Percentiles rank a stretch among this genome's conserved stretches.
These are phyloP conservation scores for Teunomyces cretensis DNA, from an alignment of 805 yeast genomes.

Conservation along the genomic window DNA sequence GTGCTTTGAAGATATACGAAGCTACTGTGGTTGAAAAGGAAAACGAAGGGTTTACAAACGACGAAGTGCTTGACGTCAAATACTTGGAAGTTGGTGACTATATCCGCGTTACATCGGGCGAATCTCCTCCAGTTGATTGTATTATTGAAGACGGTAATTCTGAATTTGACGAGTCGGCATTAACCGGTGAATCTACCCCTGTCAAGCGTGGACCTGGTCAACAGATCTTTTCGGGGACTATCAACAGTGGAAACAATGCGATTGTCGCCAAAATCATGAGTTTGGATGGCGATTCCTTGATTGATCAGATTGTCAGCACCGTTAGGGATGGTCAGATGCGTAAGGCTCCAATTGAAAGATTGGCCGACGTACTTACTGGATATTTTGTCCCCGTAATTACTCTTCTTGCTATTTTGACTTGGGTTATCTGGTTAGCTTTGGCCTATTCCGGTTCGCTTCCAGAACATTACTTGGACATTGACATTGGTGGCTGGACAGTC, in stretches of 20 bases:
- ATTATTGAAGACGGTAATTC: slow-evolving; percentile 47
- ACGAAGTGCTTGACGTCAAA: slow-evolving; percentile 37
- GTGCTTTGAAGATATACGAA: slow-evolving; percentile 48
- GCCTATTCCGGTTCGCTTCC: slow-evolving; percentile 60
- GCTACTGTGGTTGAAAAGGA: slow-evolving; percentile 44
- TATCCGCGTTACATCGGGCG: slow-evolving; percentile 52
- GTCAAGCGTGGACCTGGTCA: slow-evolving; percentile 59
- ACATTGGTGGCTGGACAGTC: slow-evolving; percentile 71
- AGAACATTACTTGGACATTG: slow-evolving; percentile 53
- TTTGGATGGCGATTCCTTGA: slow-evolving; percentile 60
- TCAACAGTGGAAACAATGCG: slow-evolving; percentile 57
- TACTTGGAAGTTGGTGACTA: slow-evolving; percentile 53
- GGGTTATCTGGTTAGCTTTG: slow-evolving; percentile 66
- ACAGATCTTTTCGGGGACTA: slow-evolving; percentile 70
- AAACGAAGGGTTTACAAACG: slow-evolving; percentile 22
- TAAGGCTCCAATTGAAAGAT: slow-evolving; percentile 70
- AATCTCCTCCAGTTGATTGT: slow-evolving; percentile 61
- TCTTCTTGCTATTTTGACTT: slow-evolving; percentile 57
- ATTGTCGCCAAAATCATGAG: slow-evolving; percentile 57
- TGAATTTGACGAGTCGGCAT: slow-evolving; percentile 60
- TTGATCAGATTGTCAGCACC: slow-evolving; percentile 67
- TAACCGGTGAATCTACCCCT: slow-evolving; percentile 64
- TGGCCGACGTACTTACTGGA: slow-evolving; percentile 68
- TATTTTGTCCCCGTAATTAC: slow-evolving; percentile 72
- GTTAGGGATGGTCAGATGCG: slow-evolving; percentile 73